Conservation (phyloP, 805 yeast species). For the Saccharomycopsis javanensis region DNA sequence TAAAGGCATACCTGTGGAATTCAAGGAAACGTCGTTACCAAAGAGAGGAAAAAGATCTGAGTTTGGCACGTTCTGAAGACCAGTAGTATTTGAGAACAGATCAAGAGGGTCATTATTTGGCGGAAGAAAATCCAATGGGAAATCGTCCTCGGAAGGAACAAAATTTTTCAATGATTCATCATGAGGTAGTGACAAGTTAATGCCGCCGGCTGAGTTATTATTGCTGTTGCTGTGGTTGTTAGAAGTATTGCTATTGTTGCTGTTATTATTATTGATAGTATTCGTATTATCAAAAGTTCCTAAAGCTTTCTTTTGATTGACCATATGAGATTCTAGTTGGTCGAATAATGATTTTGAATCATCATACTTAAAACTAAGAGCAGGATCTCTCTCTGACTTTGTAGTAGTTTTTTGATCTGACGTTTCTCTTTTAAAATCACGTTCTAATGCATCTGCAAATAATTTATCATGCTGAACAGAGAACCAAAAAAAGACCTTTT, state of each 20-base stretch:
- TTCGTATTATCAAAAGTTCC: slow-evolving; percentile 2
- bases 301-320: slow-evolving; percentile 23
- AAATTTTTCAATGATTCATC: slow-evolving; percentile 17
- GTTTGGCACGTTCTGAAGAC: not conserved
- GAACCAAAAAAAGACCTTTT: slow-evolving; percentile 94
- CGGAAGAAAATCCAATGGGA: slow-evolving; percentile 62
- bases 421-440: slow-evolving; percentile 77
- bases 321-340: slow-evolving; percentile 40
- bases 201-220: too few relatives aligned
- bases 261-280: not conserved
- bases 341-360: slow-evolving; percentile 39
- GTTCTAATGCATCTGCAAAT: slow-evolving; percentile 86
- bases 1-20: not conserved
- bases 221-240: not conserved
- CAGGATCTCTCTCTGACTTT: slow-evolving; percentile 63
- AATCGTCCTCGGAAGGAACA: slow-evolving; percentile 46
- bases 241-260: not conserved
- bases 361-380: slow-evolving; percentile 65
- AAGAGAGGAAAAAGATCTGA: not conserved
- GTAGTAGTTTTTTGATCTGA: slow-evolving; percentile 60
- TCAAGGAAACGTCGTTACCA: not conserved
- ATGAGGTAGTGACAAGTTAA: slow-evolving; percentile 7
- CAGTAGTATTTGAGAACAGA: slow-evolving; percentile 6
- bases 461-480: slow-evolving; percentile 89
- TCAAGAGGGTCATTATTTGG: slow-evolving; percentile 24